Evolutionary conservation across 2,329 filamentous ascomycete species (phyloP).

Genomic region (Neodidymelliopsis sp.): DNA sequence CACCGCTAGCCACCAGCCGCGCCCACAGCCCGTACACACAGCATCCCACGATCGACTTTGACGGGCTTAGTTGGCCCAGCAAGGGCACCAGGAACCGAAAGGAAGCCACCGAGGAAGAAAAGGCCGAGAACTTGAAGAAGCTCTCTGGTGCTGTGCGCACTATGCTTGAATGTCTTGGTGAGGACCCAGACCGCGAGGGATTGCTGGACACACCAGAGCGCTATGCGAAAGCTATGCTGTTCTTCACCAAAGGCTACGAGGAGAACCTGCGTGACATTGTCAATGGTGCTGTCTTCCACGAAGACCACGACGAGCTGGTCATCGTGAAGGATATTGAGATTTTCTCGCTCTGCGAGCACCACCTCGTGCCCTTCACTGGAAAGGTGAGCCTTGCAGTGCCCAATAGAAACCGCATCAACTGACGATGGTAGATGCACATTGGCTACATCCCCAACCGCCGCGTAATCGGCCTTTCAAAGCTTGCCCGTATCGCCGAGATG

Average conservation of each 20-base stretch:
- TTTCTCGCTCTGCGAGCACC: constrained; percentile 94
- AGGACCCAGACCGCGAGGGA: constrained; percentile 70
- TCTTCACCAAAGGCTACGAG: constrained; percentile 96
- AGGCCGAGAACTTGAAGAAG: constrained; percentile 64
- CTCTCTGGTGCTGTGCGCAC: constrained; percentile 69
- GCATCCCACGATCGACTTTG: constrained; percentile 61
- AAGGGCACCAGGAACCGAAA: constrained; percentile 69
- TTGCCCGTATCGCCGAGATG: constrained; percentile 96
- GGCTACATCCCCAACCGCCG: constrained; percentile 93
- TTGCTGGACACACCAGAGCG: constrained; percentile 75
- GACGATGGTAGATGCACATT: constrained; percentile 82
- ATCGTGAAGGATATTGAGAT: constrained; percentile 98
- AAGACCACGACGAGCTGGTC: constrained; percentile 95
- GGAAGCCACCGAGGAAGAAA: constrained; percentile 65
- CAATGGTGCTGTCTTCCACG: constrained; percentile 93
- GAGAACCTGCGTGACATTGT: constrained; percentile 91
- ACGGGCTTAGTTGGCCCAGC: constrained; percentile 65
- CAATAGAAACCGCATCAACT: constrained; percentile 15
- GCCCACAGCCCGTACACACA: constrained; percentile 60
- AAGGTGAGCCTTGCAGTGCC: constrained; percentile 66
- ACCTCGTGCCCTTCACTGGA: constrained; percentile 93
- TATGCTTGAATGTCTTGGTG: constrained; percentile 70
- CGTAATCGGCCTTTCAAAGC: constrained; percentile 93
- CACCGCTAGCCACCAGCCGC: constrained; percentile 61
- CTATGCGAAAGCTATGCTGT: constrained; percentile 95